Conservation (phyloP, 345 rosid species). For the Theobroma cacao region DNA sequence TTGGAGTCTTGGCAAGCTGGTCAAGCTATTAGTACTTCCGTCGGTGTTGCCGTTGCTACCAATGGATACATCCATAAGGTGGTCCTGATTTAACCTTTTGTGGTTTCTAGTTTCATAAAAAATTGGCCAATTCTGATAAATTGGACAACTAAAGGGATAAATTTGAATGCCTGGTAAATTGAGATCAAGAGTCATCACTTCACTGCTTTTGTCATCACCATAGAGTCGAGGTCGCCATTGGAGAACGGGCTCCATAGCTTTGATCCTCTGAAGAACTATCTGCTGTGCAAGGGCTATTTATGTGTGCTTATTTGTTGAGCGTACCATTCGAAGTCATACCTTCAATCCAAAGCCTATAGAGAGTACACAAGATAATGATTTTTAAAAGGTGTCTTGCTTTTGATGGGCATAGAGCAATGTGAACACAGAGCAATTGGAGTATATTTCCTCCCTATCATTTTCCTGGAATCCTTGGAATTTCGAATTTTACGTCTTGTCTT, state of each 20-base stretch:
- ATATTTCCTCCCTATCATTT: slow-evolving; percentile 9
- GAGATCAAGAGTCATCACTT: slow-evolving; percentile 18
- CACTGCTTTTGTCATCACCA: slow-evolving; percentile 4
- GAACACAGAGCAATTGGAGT: slow-evolving; percentile 27
- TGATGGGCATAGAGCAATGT: slow-evolving; percentile 27
- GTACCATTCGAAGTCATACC: slow-evolving; percentile 17
- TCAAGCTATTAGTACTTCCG: slow-evolving; percentile 16
- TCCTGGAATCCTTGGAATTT: slow-evolving; percentile 17
- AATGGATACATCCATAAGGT: slow-evolving; percentile 2
- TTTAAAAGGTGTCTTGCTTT: slow-evolving; percentile 16
- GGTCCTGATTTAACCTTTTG: slow-evolving; percentile 30
- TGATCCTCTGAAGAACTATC: slow-evolving; percentile 10
- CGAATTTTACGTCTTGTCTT: slow-evolving; percentile 11
- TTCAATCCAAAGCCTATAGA: not conserved
- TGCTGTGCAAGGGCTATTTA: slow-evolving; percentile 14
- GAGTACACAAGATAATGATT: not conserved
- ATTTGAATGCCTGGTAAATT: slow-evolving; percentile 7
- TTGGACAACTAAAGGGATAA: not conserved
- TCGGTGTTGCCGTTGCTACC: not conserved
- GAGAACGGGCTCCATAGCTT: slow-evolving; percentile 17
- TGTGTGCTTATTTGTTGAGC: slow-evolving; percentile 13
- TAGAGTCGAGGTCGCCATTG: slow-evolving; percentile 9
- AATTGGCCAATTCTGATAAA: not conserved
- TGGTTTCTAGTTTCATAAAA: slow-evolving; percentile 14
- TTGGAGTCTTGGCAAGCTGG: slow-evolving; percentile 23